Conservation (phyloP, 2,329 filamentous ascomycete species). For the Colletotrichum sp. region DNA sequence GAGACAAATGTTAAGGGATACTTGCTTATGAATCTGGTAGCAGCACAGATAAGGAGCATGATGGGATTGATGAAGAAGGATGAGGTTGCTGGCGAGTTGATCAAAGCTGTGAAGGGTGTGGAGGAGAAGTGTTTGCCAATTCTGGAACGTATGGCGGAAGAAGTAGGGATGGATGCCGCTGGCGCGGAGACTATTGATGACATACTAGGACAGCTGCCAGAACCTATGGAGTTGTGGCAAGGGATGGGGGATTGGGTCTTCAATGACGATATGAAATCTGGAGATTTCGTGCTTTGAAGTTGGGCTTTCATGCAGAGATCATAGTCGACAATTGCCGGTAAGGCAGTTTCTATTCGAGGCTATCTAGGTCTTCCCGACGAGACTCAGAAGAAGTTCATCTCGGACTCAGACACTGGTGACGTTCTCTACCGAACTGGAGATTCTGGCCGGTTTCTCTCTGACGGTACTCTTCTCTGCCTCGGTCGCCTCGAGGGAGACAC, state of each 20-base stretch:
- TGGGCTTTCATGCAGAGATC: not conserved
- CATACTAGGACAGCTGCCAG: not conserved
- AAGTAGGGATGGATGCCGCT: not conserved
- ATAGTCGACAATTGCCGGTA: not conserved
- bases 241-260: not conserved
- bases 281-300: not conserved
- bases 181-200: not conserved
- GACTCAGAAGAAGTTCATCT: too few relatives aligned
- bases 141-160: not conserved
- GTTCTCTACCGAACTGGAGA: too few relatives aligned
- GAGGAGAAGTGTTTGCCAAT: conserved; percentile 32
- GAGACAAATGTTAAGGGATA: conserved; percentile 63
- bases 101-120: conserved; percentile 42
- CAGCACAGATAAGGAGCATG: conserved; percentile 39
- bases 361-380: too few relatives aligned
- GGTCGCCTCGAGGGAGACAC: too few relatives aligned
- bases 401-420: too few relatives aligned
- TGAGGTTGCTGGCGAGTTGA: not conserved
- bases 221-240: not conserved
- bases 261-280: not conserved
- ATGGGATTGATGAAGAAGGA: conserved; percentile 39
- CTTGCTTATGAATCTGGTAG: conserved; percentile 34
- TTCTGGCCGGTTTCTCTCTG: too few relatives aligned
- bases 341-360: too few relatives aligned
- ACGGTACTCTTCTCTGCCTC: too few relatives aligned